A percentile compares a stretch with the other conserved stretches of the same genome.
Evolutionary conservation across 164 flowering plant species (phyloP).

Genomic region (Magnolia changhungtana): DNA sequence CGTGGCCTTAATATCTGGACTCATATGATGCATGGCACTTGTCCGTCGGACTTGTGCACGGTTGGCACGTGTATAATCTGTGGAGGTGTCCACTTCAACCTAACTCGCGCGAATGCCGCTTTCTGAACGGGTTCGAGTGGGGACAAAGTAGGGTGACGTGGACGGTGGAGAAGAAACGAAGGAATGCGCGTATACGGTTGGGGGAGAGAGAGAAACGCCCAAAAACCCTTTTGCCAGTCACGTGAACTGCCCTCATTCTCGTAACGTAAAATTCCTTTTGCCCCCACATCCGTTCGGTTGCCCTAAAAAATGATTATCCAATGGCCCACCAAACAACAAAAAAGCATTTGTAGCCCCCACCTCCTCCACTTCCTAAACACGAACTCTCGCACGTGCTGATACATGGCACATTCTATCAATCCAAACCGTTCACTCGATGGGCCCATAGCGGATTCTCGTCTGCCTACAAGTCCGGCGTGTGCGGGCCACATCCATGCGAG

Average conservation of each 20-base stretch:
- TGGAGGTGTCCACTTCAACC: not conserved
- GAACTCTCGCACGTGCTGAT: not conserved
- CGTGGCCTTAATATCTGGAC: not conserved
- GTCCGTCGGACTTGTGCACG: not conserved
- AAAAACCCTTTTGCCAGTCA: not conserved
- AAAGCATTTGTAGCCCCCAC: not conserved
- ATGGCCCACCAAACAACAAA: not conserved
- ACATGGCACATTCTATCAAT: not conserved
- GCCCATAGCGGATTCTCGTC: too few species aligned
- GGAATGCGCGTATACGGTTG: not conserved
- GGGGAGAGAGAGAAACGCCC: not conserved
- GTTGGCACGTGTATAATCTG: not conserved
- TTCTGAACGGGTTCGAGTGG: not conserved
- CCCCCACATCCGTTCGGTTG: not conserved
- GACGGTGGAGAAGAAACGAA: slow-evolving; percentile 7
- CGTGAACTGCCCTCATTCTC: slow-evolving; percentile 1
- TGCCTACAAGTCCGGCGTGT: too few species aligned
- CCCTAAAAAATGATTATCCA: not conserved
- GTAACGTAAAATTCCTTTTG: slow-evolving; percentile 10
- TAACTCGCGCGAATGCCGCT: not conserved
- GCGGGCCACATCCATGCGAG: too few species aligned
- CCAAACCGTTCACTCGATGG: not conserved
- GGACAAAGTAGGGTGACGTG: slow-evolving; percentile 6
- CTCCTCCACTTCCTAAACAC: not conserved
- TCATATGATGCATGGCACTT: not conserved